phyloP scores from a whole-genome alignment of 148 eudicot genomes.

The Vaccinium corymbosum region DNA sequence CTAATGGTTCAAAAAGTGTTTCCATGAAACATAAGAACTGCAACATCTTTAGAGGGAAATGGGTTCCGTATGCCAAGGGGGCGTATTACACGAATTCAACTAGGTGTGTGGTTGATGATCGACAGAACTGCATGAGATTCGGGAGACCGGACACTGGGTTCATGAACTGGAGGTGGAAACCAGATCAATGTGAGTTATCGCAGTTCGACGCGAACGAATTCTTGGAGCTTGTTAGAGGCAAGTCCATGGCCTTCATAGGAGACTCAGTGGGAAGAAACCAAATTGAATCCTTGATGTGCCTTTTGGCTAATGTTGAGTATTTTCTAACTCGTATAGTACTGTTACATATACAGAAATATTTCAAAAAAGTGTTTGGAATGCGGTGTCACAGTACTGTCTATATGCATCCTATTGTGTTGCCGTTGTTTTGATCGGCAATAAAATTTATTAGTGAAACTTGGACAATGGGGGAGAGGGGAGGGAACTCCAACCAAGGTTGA shows the following conservation, averaged over 20 bases:
- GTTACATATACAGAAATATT: neutral
- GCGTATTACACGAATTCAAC: conserved; percentile 19
- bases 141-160: conserved; percentile 43
- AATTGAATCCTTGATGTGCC: conserved; percentile 46
- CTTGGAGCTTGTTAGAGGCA: conserved; percentile 27
- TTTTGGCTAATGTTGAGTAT: conserved; percentile 26
- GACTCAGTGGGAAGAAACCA: conserved; percentile 57
- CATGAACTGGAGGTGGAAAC: conserved; percentile 55
- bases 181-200: conserved; percentile 35
- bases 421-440: no score
- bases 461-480: no score
- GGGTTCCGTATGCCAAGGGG: conserved; percentile 17
- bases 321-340: neutral
- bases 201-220: conserved; percentile 29
- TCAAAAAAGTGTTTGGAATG: neutral
- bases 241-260: conserved; percentile 47
- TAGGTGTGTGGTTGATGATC: conserved; percentile 12
- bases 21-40: neutral
- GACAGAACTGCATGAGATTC: conserved; percentile 25
- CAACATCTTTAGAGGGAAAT: conserved; percentile 20
- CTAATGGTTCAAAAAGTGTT: no score
- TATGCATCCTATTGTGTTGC: neutral
- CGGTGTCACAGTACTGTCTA: neutral
- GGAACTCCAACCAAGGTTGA: no score
- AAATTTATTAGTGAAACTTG: no score